Conservation (phyloP, 371 early-diverging fungal genomes). For the Actinomortierella ambigua region DNA sequence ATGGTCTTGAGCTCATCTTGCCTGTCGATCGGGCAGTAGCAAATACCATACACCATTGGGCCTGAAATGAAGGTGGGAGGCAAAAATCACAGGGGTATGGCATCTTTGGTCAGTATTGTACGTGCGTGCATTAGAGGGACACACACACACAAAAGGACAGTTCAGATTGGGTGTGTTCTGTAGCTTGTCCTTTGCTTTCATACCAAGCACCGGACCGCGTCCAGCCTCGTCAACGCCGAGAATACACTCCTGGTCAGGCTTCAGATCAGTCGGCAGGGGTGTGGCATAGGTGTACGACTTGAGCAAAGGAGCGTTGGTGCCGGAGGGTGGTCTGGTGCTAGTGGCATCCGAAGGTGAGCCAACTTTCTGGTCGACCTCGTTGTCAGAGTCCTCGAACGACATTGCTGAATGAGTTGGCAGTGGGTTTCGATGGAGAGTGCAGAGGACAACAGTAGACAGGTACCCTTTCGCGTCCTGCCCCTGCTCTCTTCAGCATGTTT, state of each 20-base stretch:
- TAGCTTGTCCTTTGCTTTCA: neutral
- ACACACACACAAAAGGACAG: too few relatives aligned
- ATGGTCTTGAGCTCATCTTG: constrained; percentile 66
- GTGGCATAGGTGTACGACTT: constrained; percentile 45
- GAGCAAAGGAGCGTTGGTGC: constrained; percentile 30
- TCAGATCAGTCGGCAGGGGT: constrained; percentile 21
- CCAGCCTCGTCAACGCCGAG: constrained; percentile 99
- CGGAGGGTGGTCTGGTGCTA: constrained; percentile 25
- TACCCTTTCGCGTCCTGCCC: too few relatives aligned
- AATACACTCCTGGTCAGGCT: constrained; percentile 64
- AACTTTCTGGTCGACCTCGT: neutral
- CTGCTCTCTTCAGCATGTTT: too few relatives aligned
- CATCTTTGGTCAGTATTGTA: too few relatives aligned
- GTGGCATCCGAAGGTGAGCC: neutral
- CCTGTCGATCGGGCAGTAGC: constrained; percentile 73
- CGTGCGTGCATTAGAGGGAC: too few relatives aligned
- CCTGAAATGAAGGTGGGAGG: constrained; percentile 51
- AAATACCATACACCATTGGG: constrained; percentile 95
- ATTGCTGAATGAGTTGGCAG: too few relatives aligned
- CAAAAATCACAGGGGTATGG: constrained; percentile 2
- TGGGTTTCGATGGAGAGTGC: too few relatives aligned
- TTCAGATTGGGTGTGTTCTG: too few relatives aligned
- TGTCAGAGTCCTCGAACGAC: too few relatives aligned
- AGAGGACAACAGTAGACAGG: too few relatives aligned
- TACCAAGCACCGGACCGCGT: constrained; percentile 97